phyloP scores from a whole-genome alignment of 352 stramenopile genomes.

The Phytopythium aichiense region DNA sequence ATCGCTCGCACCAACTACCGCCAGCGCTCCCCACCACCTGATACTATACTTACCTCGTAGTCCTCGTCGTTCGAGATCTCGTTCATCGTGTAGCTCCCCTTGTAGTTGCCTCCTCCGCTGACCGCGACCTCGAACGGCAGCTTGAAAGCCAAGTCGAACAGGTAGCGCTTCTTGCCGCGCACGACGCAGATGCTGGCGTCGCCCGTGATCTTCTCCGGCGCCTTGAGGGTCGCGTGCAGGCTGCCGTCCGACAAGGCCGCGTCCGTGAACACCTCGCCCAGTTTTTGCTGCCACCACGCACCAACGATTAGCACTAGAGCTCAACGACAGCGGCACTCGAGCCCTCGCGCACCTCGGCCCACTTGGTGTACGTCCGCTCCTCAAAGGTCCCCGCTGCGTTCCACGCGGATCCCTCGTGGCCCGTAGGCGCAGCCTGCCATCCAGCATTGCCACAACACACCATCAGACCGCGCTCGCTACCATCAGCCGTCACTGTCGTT shows the following conservation, averaged over 20 bases:
- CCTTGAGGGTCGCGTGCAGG: slow-evolving; percentile 42
- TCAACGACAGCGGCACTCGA: background rate
- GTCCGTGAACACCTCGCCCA: slow-evolving; percentile 44
- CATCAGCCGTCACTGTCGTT: background rate
- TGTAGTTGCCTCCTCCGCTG: slow-evolving; percentile 39
- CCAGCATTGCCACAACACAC: background rate
- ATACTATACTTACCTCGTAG: slow-evolving; percentile 53
- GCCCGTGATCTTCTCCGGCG: slow-evolving; percentile 65
- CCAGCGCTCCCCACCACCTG: background rate
- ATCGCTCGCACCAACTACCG: background rate
- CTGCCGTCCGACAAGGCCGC: slow-evolving; percentile 37
- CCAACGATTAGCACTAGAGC: background rate
- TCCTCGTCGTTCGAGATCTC: slow-evolving; percentile 88
- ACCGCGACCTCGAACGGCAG: slow-evolving; percentile 66
- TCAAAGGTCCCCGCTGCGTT: slow-evolving; percentile 92
- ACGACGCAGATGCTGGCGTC: slow-evolving; percentile 88
- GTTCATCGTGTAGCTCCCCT: slow-evolving; percentile 66
- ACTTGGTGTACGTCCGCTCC: slow-evolving; percentile 84
- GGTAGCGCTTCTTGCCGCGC: slow-evolving; percentile 84
- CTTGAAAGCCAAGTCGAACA: slow-evolving; percentile 87
- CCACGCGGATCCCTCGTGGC: slow-evolving; percentile 86
- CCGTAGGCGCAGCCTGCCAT: slow-evolving; percentile 14
- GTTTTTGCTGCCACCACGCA: slow-evolving; percentile 36
- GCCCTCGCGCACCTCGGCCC: slow-evolving; percentile 44
- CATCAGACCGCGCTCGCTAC: too few species aligned